Evolutionary conservation across 2,329 filamentous ascomycete species (phyloP).

Genomic region (Calonectria hongkongensis): DNA sequence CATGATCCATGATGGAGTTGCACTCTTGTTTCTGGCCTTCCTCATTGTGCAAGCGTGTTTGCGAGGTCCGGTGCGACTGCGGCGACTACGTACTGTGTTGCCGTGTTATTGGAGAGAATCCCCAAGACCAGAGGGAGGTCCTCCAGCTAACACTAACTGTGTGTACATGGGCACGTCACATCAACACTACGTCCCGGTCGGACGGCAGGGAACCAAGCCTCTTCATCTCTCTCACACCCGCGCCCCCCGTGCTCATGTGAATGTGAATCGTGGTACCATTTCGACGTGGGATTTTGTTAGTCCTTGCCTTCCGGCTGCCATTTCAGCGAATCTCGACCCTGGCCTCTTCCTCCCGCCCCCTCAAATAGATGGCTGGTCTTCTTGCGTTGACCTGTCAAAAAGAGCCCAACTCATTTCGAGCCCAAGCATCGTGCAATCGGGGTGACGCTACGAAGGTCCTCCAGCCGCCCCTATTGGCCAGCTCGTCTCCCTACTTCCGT

Average conservation of each 20-base stretch:
- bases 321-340: conserved; percentile 9
- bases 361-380: conserved; percentile 21
- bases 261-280: conserved; percentile 22
- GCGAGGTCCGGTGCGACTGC: conserved; percentile 14
- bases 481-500: background rate
- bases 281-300: conserved; percentile 17
- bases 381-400: conserved; percentile 21
- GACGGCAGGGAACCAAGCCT: conserved; percentile 22
- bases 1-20: conserved; percentile 22
- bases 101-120: conserved; percentile 34
- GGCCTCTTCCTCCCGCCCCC: conserved; percentile 16
- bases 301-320: background rate
- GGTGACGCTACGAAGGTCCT: background rate
- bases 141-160: background rate
- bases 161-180: conserved; percentile 21
- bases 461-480: background rate
- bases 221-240: background rate
- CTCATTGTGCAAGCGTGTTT: conserved; percentile 8
- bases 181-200: conserved; percentile 26
- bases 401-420: conserved; percentile 12
- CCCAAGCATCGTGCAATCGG: conserved; percentile 4
- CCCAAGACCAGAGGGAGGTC: background rate
- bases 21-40: background rate
- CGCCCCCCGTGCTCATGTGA: conserved; percentile 4
- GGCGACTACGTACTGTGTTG: background rate